Conservation (phyloP, 345 rosid species). For the Ceriops decandra region DNA sequence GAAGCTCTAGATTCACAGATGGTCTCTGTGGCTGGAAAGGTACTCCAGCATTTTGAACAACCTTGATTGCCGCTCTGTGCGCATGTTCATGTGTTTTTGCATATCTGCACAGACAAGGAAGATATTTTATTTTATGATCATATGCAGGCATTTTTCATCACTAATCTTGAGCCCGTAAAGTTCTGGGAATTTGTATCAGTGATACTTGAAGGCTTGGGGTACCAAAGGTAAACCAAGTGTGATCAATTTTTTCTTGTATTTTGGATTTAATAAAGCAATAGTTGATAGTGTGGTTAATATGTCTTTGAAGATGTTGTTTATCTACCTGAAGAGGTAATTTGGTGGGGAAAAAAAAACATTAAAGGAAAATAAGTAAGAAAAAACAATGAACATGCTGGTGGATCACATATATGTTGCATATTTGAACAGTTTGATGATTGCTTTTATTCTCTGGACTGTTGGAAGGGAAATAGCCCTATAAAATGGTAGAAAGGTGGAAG, state of each 20-base stretch:
- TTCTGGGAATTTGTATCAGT: conserved; percentile 74
- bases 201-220: conserved; percentile 70
- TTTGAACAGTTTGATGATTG: not conserved
- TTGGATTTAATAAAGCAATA: no score
- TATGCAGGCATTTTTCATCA: conserved; percentile 85
- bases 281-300: no score
- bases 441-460: not conserved
- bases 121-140: conserved; percentile 9
- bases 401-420: not conserved
- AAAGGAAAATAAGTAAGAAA: no score
- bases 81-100: not conserved
- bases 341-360: no score
- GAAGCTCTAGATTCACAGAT: conserved; percentile 66
- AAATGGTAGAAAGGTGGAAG: no score
- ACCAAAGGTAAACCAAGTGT: conserved; percentile 54
- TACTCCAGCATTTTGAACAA: conserved; percentile 23
- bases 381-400: no score
- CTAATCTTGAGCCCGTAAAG: conserved; percentile 68
- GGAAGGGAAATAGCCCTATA: not conserved
- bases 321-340: no score
- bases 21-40: conserved; percentile 92
- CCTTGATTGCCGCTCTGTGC: not conserved
- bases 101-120: conserved; percentile 6
- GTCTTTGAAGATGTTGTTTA: no score
- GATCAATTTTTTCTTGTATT: no score